These are phyloP conservation scores for Peronosclerospora sorghi DNA, from an alignment of 352 stramenopile species.

Conservation along the genomic window DNA sequence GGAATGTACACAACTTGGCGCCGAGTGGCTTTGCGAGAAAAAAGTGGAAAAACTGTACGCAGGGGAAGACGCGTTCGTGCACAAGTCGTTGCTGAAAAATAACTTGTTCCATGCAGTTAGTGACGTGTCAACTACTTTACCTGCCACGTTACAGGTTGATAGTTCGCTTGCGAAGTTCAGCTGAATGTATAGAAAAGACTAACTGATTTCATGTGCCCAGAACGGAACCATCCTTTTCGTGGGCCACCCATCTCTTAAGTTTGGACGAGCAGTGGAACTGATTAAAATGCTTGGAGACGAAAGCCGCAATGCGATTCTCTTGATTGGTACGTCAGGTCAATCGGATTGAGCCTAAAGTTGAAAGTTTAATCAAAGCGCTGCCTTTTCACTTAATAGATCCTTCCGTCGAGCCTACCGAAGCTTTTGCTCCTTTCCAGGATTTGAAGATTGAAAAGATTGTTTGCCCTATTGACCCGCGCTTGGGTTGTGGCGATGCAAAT, in stretches of 20 bases:
- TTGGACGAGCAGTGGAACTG: slow-evolving; percentile 40
- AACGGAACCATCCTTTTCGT: slow-evolving; percentile 70
- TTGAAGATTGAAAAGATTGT: slow-evolving; percentile 67
- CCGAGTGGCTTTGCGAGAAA: slow-evolving; percentile 80
- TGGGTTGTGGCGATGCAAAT: slow-evolving; percentile 79
- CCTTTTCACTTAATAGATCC: too few relatives aligned
- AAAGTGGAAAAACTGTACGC: slow-evolving; percentile 70
- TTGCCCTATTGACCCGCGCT: slow-evolving; percentile 62
- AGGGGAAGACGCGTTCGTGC: slow-evolving; percentile 58
- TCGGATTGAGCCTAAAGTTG: too few relatives aligned
- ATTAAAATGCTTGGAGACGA: slow-evolving; percentile 50
- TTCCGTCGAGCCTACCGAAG: slow-evolving; percentile 32
- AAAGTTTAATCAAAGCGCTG: too few relatives aligned
- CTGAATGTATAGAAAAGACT: background rate
- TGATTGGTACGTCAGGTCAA: slow-evolving; percentile 60
- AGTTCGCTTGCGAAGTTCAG: background rate
- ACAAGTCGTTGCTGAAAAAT: slow-evolving; percentile 39
- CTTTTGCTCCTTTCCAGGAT: slow-evolving; percentile 45
- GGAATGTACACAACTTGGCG: slow-evolving; percentile 39
- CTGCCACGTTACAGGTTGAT: slow-evolving; percentile 46
- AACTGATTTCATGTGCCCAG: slow-evolving; percentile 13
- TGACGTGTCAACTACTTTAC: slow-evolving; percentile 28
- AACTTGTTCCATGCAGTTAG: slow-evolving; percentile 39
- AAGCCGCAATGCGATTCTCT: slow-evolving; percentile 50
- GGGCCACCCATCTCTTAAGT: slow-evolving; percentile 50